Base-by-base conservation (phyloP, 352 stramenopile species). In the Phytophthora fragariaefolia region DNA sequence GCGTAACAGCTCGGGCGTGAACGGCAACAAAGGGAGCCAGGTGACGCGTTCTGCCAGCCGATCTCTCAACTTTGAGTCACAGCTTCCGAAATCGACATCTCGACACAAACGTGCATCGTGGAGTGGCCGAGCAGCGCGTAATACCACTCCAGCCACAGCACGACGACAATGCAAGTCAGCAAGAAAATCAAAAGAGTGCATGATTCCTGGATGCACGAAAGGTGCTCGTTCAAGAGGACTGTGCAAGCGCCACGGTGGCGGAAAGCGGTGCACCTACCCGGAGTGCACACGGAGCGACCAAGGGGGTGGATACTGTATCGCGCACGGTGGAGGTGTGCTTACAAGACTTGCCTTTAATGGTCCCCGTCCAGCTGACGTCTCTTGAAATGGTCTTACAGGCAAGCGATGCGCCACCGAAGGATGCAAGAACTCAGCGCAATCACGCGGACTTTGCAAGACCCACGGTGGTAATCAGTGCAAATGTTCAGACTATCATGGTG, bases 201-300 rank as follows among this genome's bases (percentile, higher is more conserved):
- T 79, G 22, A 69, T 95, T 18, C 72, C 70, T 3, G 85, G 85
- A 6, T 96, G 88, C 46, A 77, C 60, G 24, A 95, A 93, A 79
- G 83, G 82, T 9, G 85, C 86, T 40, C 76, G 89, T 10, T 96
- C 89, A 12, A 85, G 75, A 76, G 86, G 87, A 24, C 71, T 95
- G 4, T 96, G 89, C 61, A 96, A 96, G 61, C 87, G 87, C 8
- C 89, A 96, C 47, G 89, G 89, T 9, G 89, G 89, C 10, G 89
- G 89, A 6, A 96, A 95, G 48, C 74, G 89, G 26, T 96, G 88
- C 68, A 87, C 76, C 6, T 23, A 82, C 32, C 36, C 43, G 17
- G 77, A 69, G 7, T 96, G 88, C 53, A 57, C 52, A 4, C 85
- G 86, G 23, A 95, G 88, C 38, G 88, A 96, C 24, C 88, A 96